These are phyloP conservation scores for Eustoma russellianum DNA, from an alignment of 257 asterid genomes.

Conservation along the genomic window DNA sequence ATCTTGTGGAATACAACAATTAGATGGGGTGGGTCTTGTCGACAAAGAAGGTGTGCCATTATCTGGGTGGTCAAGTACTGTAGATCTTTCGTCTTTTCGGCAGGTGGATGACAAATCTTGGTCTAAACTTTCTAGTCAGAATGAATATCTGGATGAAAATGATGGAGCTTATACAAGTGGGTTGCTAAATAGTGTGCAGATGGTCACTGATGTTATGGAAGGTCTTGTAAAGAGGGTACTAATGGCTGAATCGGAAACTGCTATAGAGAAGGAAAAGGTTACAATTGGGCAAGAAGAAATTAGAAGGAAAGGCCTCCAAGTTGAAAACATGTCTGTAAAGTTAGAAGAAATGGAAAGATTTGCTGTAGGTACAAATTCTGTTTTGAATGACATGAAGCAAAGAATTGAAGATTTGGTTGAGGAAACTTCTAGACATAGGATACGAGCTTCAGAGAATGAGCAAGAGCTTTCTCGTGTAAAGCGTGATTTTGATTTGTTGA, in stretches of 20 bases:
- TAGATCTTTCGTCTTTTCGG: slow-evolving; percentile 47
- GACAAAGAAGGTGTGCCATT: slow-evolving; percentile 64
- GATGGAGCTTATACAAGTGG: slow-evolving; percentile 58
- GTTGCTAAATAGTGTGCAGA: slow-evolving; percentile 58
- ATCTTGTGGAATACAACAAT: slow-evolving; percentile 60
- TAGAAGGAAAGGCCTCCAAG: slow-evolving; percentile 51
- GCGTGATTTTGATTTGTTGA: slow-evolving; percentile 82
- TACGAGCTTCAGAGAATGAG: slow-evolving; percentile 94
- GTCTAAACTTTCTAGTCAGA: slow-evolving; percentile 41
- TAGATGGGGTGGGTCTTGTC: slow-evolving; percentile 71
- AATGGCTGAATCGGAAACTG: slow-evolving; percentile 84
- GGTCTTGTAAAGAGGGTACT: slow-evolving; percentile 73
- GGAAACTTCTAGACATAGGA: slow-evolving; percentile 90
- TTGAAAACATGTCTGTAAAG: slow-evolving; percentile 72
- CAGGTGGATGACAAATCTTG: slow-evolving; percentile 45
- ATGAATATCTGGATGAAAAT: slow-evolving; percentile 48
- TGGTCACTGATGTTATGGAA: slow-evolving; percentile 90
- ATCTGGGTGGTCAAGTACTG: slow-evolving; percentile 54
- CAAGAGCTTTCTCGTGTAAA: slow-evolving; percentile 91
- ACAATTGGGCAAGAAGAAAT: slow-evolving; percentile 75
- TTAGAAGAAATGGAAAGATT: slow-evolving; percentile 91
- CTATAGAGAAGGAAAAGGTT: slow-evolving; percentile 63
- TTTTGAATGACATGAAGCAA: slow-evolving; percentile 81
- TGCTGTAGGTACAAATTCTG: slow-evolving; percentile 61
- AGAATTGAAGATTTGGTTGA: slow-evolving; percentile 97